Evolutionary conservation across 2,329 filamentous ascomycete species (phyloP).

Genomic region (Apiospora saccharicola): DNA sequence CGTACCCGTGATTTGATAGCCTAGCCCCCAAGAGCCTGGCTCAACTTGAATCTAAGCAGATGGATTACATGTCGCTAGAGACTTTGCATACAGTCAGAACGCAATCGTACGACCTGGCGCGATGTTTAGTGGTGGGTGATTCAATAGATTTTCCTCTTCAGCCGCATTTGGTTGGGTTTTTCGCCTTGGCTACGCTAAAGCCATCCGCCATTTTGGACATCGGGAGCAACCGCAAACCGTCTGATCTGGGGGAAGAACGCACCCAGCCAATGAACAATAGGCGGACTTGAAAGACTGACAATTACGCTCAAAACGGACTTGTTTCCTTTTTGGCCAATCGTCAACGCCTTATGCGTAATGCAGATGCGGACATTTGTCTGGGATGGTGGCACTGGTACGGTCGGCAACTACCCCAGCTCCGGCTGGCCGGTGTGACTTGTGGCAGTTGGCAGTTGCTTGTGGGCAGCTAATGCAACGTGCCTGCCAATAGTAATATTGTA

Average conservation of each 20-base stretch:
- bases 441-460: neutral
- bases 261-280: neutral
- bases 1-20: neutral
- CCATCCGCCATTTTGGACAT: neutral
- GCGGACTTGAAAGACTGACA: neutral
- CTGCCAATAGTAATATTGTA: neutral
- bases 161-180: neutral
- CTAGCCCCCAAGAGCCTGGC: neutral
- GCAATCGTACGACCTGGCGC: constrained; percentile 13
- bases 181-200: neutral
- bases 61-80: neutral
- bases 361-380: neutral
- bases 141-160: constrained; percentile 8
- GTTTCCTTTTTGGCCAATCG: neutral
- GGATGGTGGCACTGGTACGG: neutral
- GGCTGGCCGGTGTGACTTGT: neutral
- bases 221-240: neutral
- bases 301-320: neutral
- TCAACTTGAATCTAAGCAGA: neutral
- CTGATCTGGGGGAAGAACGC: neutral
- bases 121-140: neutral
- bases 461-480: neutral
- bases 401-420: neutral
- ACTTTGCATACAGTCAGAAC: neutral
- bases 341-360: neutral